Evolutionary conservation across 1,139 yeast genomes (phyloP), one percentile per base, ranked within the genome.

Genomic region (Dujonia santamariae): DNA sequence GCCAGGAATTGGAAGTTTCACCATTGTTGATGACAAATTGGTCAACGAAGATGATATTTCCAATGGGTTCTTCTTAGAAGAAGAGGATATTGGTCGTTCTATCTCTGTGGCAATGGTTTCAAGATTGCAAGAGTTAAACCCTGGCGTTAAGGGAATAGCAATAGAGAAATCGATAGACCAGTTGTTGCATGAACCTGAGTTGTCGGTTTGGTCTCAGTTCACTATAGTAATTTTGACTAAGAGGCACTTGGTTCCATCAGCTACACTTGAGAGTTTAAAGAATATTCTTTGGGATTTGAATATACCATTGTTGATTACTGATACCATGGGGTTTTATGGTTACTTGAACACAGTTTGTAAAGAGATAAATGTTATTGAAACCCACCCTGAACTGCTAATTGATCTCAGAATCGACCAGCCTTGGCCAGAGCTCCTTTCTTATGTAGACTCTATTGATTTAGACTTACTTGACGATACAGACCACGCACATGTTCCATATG

Each of bases 1-100:
- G 21, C 90, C 96, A 0, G 96, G 96, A 1, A 62, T 85, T 17
- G 94, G 95, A 5, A 54, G 68, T 8, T 71, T 83, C 41, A 76
- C 86, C 0, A 64, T 88, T 6, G 60, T 85, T 11, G 87, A 78
- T 44, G 59, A 56, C 24, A 41, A 43, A 3, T 14, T 32, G 1
- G 80, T 83, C 1, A 47, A 58, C 2, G 61, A 56, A 7, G 50
- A 47, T 4, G 81, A 79, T 41, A 39, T 81, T 5, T 59, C 75
- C 8, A 66, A 74, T 8, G 84, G 85, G 50, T 86, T 85, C 56
- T 85, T 85, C 46, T 54, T 84, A 15, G 61, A 61, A 3, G 59
- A 54, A 2, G 63, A 57, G 2, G 73, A 75, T 39, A n/a, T 74
- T 9, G 81, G 79, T 1, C 41, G 46, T n/a, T 44, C 56, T 0